Evolutionary conservation across 2,329 filamentous ascomycete genomes (phyloP).

Genomic region (Teratosphaeria pseudoeucalypti): DNA sequence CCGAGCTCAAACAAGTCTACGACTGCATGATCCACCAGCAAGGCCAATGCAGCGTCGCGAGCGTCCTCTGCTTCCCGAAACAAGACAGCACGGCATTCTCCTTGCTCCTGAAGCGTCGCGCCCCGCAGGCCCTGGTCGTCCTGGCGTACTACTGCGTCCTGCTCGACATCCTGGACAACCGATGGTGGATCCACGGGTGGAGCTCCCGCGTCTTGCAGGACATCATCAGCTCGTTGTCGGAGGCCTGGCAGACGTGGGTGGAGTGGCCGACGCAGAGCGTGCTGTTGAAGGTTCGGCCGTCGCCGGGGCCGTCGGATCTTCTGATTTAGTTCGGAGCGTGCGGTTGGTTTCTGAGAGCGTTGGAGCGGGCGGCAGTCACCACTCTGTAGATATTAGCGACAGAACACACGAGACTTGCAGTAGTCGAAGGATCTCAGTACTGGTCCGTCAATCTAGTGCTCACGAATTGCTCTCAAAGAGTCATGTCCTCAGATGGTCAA

Average conservation of each 20-base stretch:
- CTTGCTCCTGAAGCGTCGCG: constrained; percentile 15
- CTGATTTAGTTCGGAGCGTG: not conserved
- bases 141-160: constrained; percentile 22
- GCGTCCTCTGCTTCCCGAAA: constrained; percentile 23
- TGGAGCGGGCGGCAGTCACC: not conserved
- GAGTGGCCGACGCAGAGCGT: constrained; percentile 20
- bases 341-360: not conserved
- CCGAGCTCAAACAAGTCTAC: constrained; percentile 19
- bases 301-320: not conserved
- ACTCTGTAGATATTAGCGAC: not conserved
- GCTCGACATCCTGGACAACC: constrained; percentile 16
- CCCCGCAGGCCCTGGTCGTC: constrained; percentile 21
- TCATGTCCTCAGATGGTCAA: too few relatives aligned
- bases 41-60: constrained; percentile 13
- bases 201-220: constrained; percentile 15
- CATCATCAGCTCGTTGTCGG: constrained; percentile 14
- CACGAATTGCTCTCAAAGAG: too few relatives aligned
- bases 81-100: constrained; percentile 17
- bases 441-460: too few relatives aligned
- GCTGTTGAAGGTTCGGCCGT: constrained; percentile 5
- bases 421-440: too few relatives aligned
- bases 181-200: constrained; percentile 23
- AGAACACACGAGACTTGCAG: too few relatives aligned
- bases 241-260: constrained; percentile 21
- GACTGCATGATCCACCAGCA: constrained; percentile 9